A percentile compares a stretch with the other conserved stretches of the same genome.
phyloP scores from a whole-genome alignment of 192 early-diverging fungal species.

The Podochytrium sp. region DNA sequence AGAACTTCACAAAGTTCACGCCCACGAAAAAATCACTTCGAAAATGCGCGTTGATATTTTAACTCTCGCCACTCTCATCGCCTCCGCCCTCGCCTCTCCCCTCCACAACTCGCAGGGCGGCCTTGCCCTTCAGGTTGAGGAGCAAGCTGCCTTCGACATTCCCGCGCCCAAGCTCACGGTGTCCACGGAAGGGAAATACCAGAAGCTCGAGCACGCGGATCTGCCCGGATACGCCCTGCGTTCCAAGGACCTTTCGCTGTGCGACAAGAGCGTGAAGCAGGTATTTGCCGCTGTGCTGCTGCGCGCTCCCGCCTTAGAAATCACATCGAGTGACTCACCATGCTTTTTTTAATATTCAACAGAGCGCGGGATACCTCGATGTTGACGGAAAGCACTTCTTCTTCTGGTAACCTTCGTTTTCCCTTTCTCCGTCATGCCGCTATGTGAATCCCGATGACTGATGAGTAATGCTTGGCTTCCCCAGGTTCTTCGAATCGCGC shows the following conservation, averaged over 20 bases:
- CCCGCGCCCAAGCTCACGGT: not conserved
- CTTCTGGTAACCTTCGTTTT: slow-evolving; percentile 23
- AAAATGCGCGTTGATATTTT: not conserved
- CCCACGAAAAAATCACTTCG: not conserved
- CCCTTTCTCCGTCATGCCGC: not conserved
- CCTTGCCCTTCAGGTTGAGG: no score
- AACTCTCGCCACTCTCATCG: not conserved
- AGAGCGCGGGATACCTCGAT: slow-evolving; percentile 57
- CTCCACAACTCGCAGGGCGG: not conserved
- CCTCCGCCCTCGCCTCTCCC: not conserved
- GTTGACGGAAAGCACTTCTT: slow-evolving; percentile 47
- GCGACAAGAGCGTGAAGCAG: slow-evolving; percentile 87
- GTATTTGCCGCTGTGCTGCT: slow-evolving; percentile 32
- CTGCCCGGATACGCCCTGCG: slow-evolving; percentile 50
- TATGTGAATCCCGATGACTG: not conserved
- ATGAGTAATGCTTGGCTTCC: slow-evolving; percentile 55
- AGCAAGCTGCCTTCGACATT: not conserved
- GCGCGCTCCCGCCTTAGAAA: not conserved
- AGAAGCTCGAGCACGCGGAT: slow-evolving; percentile 30
- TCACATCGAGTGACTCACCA: not conserved
- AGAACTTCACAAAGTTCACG: no score
- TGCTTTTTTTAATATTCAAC: not conserved
- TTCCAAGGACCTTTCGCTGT: slow-evolving; percentile 60
- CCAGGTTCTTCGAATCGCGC: slow-evolving; percentile 97
- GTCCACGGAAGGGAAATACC: slow-evolving; percentile 29